Base-by-base conservation (phyloP, 140 eudicot species). In the Cichorium intybus region DNA sequence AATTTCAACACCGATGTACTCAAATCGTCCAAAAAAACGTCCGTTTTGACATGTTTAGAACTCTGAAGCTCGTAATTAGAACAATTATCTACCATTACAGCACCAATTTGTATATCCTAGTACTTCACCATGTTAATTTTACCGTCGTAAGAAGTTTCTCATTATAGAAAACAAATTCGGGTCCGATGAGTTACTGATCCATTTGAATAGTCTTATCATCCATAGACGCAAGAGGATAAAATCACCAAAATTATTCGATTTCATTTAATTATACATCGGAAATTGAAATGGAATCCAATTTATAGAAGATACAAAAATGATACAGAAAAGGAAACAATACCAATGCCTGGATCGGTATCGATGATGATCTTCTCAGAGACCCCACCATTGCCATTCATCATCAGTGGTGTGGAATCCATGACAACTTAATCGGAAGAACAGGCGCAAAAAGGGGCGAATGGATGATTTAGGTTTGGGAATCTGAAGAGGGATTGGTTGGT, bases 261-360 rank as follows among this genome's bases (percentile, higher is more conserved):
- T 14, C 50, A 45, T 45, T 45, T 7, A 45, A 2, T 45, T 45
- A n/a, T 45, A 14, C 4, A 2, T 45, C 50, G 20, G 4, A 47
- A 47, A 24, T 64, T 11, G 11, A n/a, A 6, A 46, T 15, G 24
- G 10, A 51, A 64, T 0, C 46, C 46, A 12, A 39, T 39, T 39
- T 39, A 39, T 23, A 14, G 24, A 5, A n/a, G 24, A 15, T 51
- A 12, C 10, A 9, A 37, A 21, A 10, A 41, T 46, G 3, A 24
- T 10, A 0, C 1, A 23, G 16, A 34, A 37, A 34, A 10, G 45
- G 10, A 20, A 16, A 5, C 16, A 15, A 18, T 74, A 90, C 97
- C 97, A 62, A 90, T 81, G 58, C 97, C 97, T 37, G 97, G 97
- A 68, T 90, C 97, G 6, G 97, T 90, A 71, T 90, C 97, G 58